Percentiles rank a stretch among this genome's conserved stretches.
Evolutionary conservation across 257 asterid genomes (phyloP).

Genomic region (Scutellaria galericulata): DNA sequence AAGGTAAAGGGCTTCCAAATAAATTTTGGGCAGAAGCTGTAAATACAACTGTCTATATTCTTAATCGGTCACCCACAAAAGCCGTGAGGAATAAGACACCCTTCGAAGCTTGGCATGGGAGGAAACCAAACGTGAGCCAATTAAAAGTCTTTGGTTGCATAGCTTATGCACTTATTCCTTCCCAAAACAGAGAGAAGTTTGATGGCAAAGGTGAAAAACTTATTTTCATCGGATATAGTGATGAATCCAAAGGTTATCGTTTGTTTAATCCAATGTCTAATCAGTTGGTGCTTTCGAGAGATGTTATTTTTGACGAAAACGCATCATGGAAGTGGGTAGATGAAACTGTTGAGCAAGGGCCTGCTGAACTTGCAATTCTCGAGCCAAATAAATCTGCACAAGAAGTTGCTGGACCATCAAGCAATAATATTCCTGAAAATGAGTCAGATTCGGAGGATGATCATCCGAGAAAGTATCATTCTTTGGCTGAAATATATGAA

Average conservation of each 20-base stretch:
- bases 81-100: not conserved
- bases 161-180: constrained; percentile 24
- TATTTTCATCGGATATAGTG: constrained; percentile 21
- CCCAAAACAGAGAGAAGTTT: not conserved
- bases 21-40: constrained; percentile 25
- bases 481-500: not conserved
- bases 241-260: constrained; percentile 23
- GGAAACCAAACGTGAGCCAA: constrained; percentile 14
- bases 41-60: not conserved
- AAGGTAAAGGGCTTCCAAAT: constrained; percentile 15
- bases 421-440: not conserved
- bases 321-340: constrained; percentile 14
- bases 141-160: constrained; percentile 3
- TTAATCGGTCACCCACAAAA: constrained; percentile 21
- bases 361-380: not conserved
- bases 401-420: not conserved
- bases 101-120: constrained; percentile 21
- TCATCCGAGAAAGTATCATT: not conserved
- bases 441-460: not conserved
- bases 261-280: constrained; percentile 7
- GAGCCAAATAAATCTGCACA: not conserved
- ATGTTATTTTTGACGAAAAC: constrained; percentile 11
- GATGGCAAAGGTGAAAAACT: constrained; percentile 14
- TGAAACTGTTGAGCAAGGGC: not conserved
- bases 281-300: constrained; percentile 20